Evolutionary conservation across 352 stramenopile genomes (phyloP), one percentile per base, ranked within the genome.

Genomic region (Pythium monospermum): DNA sequence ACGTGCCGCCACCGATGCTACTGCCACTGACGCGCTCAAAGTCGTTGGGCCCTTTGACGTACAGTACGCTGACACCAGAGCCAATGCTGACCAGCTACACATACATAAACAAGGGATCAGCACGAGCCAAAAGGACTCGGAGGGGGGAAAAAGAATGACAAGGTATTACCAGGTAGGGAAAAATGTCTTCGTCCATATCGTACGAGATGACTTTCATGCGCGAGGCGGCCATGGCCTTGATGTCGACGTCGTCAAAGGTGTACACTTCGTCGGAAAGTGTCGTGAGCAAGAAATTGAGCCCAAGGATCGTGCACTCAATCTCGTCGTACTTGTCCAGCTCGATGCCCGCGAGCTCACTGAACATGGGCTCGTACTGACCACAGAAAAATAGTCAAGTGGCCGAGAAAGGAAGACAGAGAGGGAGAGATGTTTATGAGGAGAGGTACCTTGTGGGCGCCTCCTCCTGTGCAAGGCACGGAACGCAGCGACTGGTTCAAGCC

Each of bases 1-100:
- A 99, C 0, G 97, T 99, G 27, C 96, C 97, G 26, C 97, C 97
- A 26, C 97, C 97, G 62, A 99, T 98, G 37, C 92, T 98, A 42
- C 92, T 99, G 42, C 97, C 97, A 54, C 95, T 98, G 51, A 99
- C 95, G 63, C 97, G 95, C 62, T 98, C 89, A 68, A 96, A 98
- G 44, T 97, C 86, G 47, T 86, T 80, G 2, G 93, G 89, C 0
- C 91, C 89, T 54, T 97, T 94, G 13, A 98, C 91, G 56, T 97
- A 73, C 40, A 99, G 57, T 35, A 99, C 97, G 52, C 93, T 98
- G 35, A 99, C 96, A 32, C 97, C 97, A 1, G 95, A 99, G 5
- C 97, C 97, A 61, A 99, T 99, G 43, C 94, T 99, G 15, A 99
- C 97, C 37, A 99, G 75, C 63, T 93, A 49, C 1, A 44, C 22